A percentile compares a stretch with the other conserved stretches of the same genome.
These are phyloP conservation scores for Arachis stenosperma DNA, from an alignment of 306 rosid genomes.

Conservation along the genomic window DNA sequence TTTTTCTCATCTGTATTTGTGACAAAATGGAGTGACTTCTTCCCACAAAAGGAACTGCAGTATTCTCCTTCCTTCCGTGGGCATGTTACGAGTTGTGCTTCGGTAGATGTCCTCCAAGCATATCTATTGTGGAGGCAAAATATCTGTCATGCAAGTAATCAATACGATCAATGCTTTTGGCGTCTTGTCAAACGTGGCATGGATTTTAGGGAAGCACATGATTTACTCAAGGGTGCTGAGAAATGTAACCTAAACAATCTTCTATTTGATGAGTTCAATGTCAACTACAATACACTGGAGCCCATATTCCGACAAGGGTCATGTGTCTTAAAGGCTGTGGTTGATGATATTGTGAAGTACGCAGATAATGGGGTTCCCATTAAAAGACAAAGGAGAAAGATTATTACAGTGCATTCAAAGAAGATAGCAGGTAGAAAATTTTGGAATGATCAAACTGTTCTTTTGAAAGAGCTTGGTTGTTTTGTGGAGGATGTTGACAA, in stretches of 20 bases:
- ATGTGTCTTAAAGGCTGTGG: slow-evolving; percentile 62
- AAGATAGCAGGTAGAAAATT: slow-evolving; percentile 59
- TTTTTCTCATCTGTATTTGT: slow-evolving; percentile 68
- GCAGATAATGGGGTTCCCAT: slow-evolving; percentile 63
- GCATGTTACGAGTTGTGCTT: slow-evolving; percentile 60
- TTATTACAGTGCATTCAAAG: slow-evolving; percentile 53
- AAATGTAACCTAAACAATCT: slow-evolving; percentile 63
- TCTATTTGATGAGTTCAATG: slow-evolving; percentile 62
- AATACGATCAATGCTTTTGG: slow-evolving; percentile 65
- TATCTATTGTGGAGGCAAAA: slow-evolving; percentile 86
- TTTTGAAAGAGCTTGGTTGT: slow-evolving; percentile 75
- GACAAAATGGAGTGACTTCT: slow-evolving; percentile 68
- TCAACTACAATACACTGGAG: slow-evolving; percentile 63
- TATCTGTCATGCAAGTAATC: slow-evolving; percentile 67
- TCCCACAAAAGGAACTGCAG: slow-evolving; percentile 55
- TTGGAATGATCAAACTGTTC: slow-evolving; percentile 64
- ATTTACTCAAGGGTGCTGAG: slow-evolving; percentile 54
- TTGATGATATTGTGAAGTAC: slow-evolving; percentile 70
- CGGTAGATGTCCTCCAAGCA: slow-evolving; percentile 71
- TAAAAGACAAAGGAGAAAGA: slow-evolving; percentile 62
- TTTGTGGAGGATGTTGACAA: slow-evolving; percentile 66
- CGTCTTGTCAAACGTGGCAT: slow-evolving; percentile 68
- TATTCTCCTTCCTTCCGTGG: slow-evolving; percentile 69
- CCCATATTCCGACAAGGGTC: slow-evolving; percentile 78
- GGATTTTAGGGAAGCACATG: slow-evolving; percentile 59